Evolutionary conservation across 257 asterid genomes (phyloP).

Genomic region (Primulina eburnea): DNA sequence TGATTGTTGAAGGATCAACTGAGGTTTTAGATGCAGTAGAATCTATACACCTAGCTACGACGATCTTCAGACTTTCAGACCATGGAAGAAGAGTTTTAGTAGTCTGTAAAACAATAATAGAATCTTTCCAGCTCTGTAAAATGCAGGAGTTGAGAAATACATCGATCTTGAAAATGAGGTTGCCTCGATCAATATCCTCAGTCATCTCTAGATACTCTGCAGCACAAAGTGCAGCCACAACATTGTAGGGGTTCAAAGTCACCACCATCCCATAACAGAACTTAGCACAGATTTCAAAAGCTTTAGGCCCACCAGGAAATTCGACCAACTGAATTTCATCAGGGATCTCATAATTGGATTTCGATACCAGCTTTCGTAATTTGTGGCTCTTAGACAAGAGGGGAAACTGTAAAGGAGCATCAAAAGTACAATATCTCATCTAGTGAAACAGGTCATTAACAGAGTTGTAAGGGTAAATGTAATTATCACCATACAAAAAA

Average conservation of each 20-base stretch:
- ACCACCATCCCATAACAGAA: constrained; percentile 87
- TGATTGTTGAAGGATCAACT: constrained; percentile 62
- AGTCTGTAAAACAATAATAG: constrained; percentile 81
- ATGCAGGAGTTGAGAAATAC: constrained; percentile 79
- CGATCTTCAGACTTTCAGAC: constrained; percentile 74
- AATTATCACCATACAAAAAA: no score
- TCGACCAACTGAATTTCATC: constrained; percentile 53
- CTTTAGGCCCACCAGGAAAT: constrained; percentile 92
- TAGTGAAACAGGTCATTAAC: no score
- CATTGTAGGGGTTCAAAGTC: constrained; percentile 79
- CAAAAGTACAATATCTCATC: no score
- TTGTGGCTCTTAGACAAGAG: constrained; percentile 79
- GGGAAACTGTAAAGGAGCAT: constrained; percentile 57
- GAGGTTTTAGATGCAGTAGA: constrained; percentile 85
- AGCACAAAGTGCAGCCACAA: constrained; percentile 82
- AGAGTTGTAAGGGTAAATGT: no score
- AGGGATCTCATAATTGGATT: constrained; percentile 37
- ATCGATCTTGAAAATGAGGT: constrained; percentile 71
- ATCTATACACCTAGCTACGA: constrained; percentile 61
- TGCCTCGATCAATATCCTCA: constrained; percentile 74
- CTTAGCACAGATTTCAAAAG: constrained; percentile 88
- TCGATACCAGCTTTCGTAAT: constrained; percentile 55
- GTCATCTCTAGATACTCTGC: constrained; percentile 91
- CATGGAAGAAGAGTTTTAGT: constrained; percentile 67
- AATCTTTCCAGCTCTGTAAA: constrained; percentile 84